These are phyloP conservation scores for Fusarium equiseti DNA, from an alignment of 2,329 filamentous ascomycete species.

Conservation along the genomic window DNA sequence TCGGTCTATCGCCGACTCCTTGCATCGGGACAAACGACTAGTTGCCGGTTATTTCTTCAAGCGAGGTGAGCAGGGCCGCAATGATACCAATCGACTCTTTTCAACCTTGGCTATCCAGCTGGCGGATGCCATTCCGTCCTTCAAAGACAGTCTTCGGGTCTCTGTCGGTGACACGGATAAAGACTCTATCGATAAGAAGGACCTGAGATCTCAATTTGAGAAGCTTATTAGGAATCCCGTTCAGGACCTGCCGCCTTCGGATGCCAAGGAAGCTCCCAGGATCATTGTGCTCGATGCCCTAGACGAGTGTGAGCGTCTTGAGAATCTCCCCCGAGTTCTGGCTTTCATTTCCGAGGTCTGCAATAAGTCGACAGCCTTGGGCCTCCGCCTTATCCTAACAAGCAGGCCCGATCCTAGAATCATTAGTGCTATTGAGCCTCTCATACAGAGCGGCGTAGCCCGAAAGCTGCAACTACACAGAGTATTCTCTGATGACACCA, in stretches of 20 bases:
- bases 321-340: accelerated
- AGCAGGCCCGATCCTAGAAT: background rate
- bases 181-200: background rate
- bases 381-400: accelerated
- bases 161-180: accelerated
- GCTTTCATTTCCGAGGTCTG: background rate
- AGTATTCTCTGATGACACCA: background rate
- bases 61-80: background rate
- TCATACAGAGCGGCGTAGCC: accelerated
- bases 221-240: accelerated
- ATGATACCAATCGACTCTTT: background rate
- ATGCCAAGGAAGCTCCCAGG: accelerated
- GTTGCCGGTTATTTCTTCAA: background rate
- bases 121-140: background rate
- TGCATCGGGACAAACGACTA: accelerated
- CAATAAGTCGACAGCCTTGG: accelerated
- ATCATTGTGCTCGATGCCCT: background rate
- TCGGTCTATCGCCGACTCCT: accelerated
- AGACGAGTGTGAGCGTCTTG: background rate
- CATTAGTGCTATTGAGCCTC: accelerated
- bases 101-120: background rate
- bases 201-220: background rate
- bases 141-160: background rate
- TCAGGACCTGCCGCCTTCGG: accelerated
- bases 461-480: background rate